Conservation (phyloP, 2,329 filamentous ascomycete genomes). For the Ascochyta koolunga region DNA sequence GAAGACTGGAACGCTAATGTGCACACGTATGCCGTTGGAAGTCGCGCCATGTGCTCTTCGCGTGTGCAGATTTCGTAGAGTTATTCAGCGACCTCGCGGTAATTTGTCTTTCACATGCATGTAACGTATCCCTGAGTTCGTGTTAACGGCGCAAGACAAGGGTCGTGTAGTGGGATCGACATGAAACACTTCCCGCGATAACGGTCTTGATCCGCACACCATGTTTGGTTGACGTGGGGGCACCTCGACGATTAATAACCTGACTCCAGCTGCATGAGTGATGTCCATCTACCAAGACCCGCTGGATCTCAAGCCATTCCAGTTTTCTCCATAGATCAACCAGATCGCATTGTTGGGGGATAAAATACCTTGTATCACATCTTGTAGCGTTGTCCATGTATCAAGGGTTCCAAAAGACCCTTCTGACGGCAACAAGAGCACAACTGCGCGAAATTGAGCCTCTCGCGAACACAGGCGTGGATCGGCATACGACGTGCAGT, state of each 20-base stretch:
- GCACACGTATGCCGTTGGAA: not conserved
- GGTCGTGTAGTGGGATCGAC: constrained; percentile 14
- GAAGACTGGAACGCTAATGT: not conserved
- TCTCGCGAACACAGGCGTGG: not conserved
- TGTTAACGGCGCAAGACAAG: constrained; percentile 8
- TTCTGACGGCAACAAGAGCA: not conserved
- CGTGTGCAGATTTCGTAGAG: too few species aligned
- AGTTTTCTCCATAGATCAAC: constrained; percentile 1
- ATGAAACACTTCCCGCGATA: not conserved
- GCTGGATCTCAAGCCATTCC: constrained; percentile 7
- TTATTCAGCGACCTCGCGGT: too few species aligned
- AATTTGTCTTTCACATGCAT: not conserved
- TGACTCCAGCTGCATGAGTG: constrained; percentile 8
- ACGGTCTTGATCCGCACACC: not conserved
- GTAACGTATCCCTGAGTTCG: not conserved
- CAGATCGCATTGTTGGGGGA: not conserved
- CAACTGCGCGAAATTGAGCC: not conserved
- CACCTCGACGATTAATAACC: not conserved
- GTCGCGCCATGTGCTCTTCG: not conserved
- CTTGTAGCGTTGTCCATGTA: not conserved
- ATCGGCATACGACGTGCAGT: constrained; percentile 7
- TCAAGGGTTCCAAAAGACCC: not conserved
- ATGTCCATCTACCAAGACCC: constrained; percentile 2
- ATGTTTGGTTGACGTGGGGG: constrained; percentile 12
- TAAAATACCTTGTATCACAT: constrained; percentile 1